Evolutionary conservation across 2,329 filamentous ascomycete genomes (phyloP).

Genomic region (Monosporascus sp.): DNA sequence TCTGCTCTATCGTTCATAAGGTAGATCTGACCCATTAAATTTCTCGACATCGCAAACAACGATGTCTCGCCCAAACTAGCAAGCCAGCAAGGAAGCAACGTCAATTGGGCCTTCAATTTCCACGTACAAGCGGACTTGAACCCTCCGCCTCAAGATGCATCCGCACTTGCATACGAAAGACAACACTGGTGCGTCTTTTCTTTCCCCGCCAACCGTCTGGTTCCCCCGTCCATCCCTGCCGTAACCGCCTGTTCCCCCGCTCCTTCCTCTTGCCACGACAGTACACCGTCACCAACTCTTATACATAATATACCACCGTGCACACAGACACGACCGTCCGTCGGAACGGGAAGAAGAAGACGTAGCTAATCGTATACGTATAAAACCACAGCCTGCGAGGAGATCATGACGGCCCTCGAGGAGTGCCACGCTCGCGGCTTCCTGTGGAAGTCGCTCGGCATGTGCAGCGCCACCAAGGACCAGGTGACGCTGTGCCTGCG

Average conservation of each 20-base stretch:
- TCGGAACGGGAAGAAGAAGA: background rate
- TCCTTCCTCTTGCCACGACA: too few relatives aligned
- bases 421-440: constrained; percentile 93
- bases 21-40: too few relatives aligned
- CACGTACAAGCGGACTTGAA: background rate
- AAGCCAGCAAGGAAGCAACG: background rate
- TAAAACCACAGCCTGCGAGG: constrained; percentile 70
- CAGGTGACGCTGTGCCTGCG: constrained; percentile 82
- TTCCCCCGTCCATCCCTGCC: background rate
- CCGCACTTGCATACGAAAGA: constrained; percentile 93
- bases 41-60: too few relatives aligned
- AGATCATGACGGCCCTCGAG: constrained; percentile 88
- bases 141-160: constrained; percentile 64
- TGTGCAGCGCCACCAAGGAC: constrained; percentile 82
- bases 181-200: constrained; percentile 62
- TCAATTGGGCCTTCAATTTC: background rate
- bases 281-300: too few relatives aligned
- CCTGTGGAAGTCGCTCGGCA: constrained; percentile 82
- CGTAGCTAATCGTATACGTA: background rate
- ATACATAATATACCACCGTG: background rate
- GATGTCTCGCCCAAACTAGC: too few relatives aligned
- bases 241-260: background rate
- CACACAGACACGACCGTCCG: background rate
- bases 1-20: too few relatives aligned
- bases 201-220: background rate